phyloP scores from a whole-genome alignment of 2,329 filamentous ascomycete genomes.

The Colletotrichum australisinense region DNA sequence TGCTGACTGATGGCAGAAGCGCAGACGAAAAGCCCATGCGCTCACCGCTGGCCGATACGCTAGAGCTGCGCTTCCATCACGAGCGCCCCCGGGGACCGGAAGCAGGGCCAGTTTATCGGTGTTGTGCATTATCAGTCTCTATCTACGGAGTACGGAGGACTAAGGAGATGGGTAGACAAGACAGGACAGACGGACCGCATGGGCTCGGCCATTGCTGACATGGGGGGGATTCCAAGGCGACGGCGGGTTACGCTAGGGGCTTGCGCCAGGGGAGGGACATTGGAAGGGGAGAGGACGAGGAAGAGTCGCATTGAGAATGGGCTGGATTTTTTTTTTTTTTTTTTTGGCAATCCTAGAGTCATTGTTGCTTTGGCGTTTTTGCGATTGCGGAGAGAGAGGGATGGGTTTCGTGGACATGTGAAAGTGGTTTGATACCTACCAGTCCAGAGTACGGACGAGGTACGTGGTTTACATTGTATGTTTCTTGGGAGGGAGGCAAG shows the following conservation, averaged over 20 bases:
- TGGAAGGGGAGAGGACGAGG: too few relatives aligned
- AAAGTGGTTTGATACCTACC: conserved; percentile 5
- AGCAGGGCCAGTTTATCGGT: not conserved
- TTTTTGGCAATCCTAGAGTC: not conserved
- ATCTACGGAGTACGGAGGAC: too few relatives aligned
- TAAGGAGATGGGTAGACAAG: not conserved
- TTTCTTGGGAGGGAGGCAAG: not conserved
- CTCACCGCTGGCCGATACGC: conserved; percentile 11
- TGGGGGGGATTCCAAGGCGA: not conserved
- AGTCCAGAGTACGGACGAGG: not conserved
- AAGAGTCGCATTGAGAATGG: not conserved
- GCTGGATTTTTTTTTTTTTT: not conserved
- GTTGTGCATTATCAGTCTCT: not conserved
- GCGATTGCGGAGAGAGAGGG: too few relatives aligned
- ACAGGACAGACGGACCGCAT: not conserved
- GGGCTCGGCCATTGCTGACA: not conserved
- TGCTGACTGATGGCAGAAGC: conserved; percentile 15
- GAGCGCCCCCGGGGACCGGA: not conserved
- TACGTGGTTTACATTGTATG: not conserved
- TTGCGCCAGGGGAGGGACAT: not conserved
- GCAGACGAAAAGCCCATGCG: conserved; percentile 20
- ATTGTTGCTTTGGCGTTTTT: too few relatives aligned
- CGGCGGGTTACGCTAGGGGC: conserved; percentile 2
- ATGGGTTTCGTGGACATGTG: conserved; percentile 11
- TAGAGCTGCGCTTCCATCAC: not conserved